Conservation (phyloP, 1,139 yeast genomes). For the Taphrina betulina region DNA sequence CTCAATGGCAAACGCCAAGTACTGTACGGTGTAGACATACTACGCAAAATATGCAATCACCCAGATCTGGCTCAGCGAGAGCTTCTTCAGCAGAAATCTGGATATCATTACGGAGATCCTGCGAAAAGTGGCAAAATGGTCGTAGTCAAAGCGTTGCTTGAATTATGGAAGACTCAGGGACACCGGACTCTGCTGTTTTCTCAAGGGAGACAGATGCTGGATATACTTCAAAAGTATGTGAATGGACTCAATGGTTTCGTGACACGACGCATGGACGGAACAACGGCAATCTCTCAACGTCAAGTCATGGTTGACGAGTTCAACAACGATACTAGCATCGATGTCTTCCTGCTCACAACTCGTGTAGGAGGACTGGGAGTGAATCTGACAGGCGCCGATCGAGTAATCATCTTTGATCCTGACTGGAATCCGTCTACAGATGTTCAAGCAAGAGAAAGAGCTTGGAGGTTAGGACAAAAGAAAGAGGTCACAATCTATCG, state of each 20-base stretch:
- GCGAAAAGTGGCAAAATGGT: conserved; percentile 84
- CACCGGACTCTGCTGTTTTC: conserved; percentile 81
- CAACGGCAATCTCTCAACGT: conserved; percentile 73
- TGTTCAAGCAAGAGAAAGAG: conserved; percentile 92
- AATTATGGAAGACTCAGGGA: conserved; percentile 72
- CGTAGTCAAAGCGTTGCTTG: conserved; percentile 72
- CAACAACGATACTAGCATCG: conserved; percentile 58
- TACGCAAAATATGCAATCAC: conserved; percentile 91
- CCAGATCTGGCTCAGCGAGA: conserved; percentile 79
- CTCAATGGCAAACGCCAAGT: conserved; percentile 76
- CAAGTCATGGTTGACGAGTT: conserved; percentile 79
- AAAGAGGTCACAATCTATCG: conserved; percentile 90
- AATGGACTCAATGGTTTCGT: conserved; percentile 50
- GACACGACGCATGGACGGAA: conserved; percentile 89
- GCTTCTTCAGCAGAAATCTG: conserved; percentile 47
- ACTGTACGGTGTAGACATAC: conserved; percentile 81
- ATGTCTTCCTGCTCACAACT: conserved; percentile 79
- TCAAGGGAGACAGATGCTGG: conserved; percentile 92
- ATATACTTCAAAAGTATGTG: conserved; percentile 68
- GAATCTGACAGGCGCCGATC: conserved; percentile 88
- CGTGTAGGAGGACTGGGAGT: conserved; percentile 96
- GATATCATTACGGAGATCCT: conserved; percentile 63
- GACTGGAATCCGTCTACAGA: conserved; percentile 99
- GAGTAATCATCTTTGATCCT: conserved; percentile 92
- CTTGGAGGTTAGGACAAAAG: conserved; percentile 96